Conservation (phyloP, 2,329 filamentous ascomycete species). For the Hymenoscyphus fructigenus region DNA sequence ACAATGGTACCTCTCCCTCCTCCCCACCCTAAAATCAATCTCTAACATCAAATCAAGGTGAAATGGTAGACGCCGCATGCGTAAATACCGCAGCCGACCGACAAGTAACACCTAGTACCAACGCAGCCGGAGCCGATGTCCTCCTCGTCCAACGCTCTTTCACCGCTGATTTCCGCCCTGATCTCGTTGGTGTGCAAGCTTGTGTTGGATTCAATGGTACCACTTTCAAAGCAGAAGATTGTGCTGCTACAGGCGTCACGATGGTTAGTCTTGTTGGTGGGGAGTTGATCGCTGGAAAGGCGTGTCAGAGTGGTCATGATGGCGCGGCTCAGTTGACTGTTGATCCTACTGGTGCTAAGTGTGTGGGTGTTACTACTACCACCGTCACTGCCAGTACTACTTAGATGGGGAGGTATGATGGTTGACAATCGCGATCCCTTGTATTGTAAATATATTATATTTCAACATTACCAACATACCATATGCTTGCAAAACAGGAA, state of each 20-base stretch:
- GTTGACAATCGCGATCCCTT: too few species aligned
- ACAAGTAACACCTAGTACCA: constrained; percentile 41
- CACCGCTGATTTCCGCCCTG: constrained; percentile 40
- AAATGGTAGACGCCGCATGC: constrained; percentile 44
- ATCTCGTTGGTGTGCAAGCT: constrained; percentile 40
- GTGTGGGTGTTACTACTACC: constrained; percentile 37
- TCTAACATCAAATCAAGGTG: constrained; percentile 32
- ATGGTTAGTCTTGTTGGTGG: constrained; percentile 34
- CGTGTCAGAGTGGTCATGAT: constrained; percentile 40
- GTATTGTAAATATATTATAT: too few species aligned
- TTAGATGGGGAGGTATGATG: not conserved
- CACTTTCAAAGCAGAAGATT: constrained; percentile 40
- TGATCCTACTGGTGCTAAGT: constrained; percentile 30
- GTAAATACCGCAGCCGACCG: constrained; percentile 40
- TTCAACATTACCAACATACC: too few species aligned
- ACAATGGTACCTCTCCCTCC: constrained; percentile 37
- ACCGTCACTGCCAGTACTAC: constrained; percentile 21
- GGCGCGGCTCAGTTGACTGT: constrained; percentile 36
- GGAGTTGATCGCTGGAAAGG: constrained; percentile 35
- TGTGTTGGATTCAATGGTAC: constrained; percentile 44
- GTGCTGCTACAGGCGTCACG: constrained; percentile 29
- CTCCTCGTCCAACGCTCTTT: constrained; percentile 42
- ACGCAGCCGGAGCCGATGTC: constrained; percentile 34
- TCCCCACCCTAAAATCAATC: not conserved
- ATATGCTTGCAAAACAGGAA: too few species aligned